Conservation (phyloP, 306 rosid species). For the Abrus pulchellus region DNA sequence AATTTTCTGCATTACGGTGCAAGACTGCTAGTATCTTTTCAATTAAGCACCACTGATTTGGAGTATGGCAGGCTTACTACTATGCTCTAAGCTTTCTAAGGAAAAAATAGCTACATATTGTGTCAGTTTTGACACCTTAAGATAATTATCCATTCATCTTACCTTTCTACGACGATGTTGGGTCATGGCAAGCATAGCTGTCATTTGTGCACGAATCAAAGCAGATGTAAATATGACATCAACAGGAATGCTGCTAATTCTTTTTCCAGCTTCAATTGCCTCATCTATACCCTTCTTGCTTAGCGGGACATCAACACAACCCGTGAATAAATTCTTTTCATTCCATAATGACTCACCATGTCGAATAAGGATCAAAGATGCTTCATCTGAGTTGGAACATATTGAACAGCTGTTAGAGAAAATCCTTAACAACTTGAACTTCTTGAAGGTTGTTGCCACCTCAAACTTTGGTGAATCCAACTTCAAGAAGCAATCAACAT, state of each 20-base stretch:
- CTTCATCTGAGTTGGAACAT: constrained; percentile 73
- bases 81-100: constrained; percentile 10
- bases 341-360: constrained; percentile 99
- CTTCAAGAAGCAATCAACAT: constrained; percentile 35
- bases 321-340: constrained; percentile 96
- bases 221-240: constrained; percentile 96
- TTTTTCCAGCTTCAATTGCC: constrained; percentile 99
- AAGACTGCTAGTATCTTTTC: constrained; percentile 11
- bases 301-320: constrained; percentile 98
- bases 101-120: constrained; percentile 12
- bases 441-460: constrained; percentile 14
- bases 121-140: constrained; percentile 3
- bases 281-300: constrained; percentile 95
- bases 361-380: constrained; percentile 90
- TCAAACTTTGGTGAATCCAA: constrained; percentile 34
- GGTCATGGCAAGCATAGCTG: constrained; percentile 99
- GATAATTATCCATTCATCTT: constrained; percentile 27
- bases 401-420: constrained; percentile 33
- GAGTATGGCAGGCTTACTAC: constrained; percentile 20
- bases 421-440: constrained; percentile 30
- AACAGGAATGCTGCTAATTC: constrained; percentile 94
- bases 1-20: background rate
- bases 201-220: constrained; percentile 98
- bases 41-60: constrained; percentile 26
- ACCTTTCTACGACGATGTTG: constrained; percentile 97